phyloP scores from a whole-genome alignment of 768 basidiomycete species.

The Udeniomyces megalosporus region DNA sequence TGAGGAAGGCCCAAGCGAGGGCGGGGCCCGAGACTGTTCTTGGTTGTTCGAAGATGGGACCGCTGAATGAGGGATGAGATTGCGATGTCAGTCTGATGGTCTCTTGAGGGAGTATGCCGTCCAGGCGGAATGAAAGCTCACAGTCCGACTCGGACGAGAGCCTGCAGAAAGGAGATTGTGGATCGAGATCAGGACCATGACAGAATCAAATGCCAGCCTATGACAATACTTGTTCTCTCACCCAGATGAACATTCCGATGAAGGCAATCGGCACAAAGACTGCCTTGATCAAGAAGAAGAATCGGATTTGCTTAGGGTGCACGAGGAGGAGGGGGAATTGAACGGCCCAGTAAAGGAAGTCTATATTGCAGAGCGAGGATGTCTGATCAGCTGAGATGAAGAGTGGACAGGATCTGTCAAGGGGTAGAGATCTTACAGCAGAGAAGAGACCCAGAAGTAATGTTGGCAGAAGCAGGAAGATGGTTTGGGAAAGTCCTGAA shows the following conservation, averaged over 20 bases:
- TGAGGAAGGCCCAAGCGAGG: conserved; percentile 64
- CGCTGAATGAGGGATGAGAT: too few species aligned
- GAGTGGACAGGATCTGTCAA: too few species aligned
- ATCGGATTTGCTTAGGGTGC: conserved; percentile 60
- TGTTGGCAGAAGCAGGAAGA: conserved; percentile 20
- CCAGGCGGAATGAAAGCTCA: too few species aligned
- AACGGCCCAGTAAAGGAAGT: conserved; percentile 19
- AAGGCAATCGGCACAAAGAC: conserved; percentile 49
- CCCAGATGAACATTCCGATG: conserved; percentile 60
- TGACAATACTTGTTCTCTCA: too few species aligned
- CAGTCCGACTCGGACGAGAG: conserved; percentile 42
- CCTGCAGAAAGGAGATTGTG: conserved; percentile 66
- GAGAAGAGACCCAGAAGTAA: conserved; percentile 18
- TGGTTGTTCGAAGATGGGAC: conserved; percentile 42
- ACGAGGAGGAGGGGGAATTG: conserved; percentile 17
- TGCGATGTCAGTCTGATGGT: too few species aligned
- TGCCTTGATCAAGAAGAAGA: conserved; percentile 55
- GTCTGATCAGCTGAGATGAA: too few species aligned
- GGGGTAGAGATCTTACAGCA: too few species aligned
- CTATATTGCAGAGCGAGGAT: too few species aligned
- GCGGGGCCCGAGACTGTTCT: conserved; percentile 36
- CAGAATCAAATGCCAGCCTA: conserved; percentile 32
- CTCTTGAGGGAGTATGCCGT: too few species aligned
- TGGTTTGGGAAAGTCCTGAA: conserved; percentile 21
- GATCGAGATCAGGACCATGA: conserved; percentile 48